Percentiles rank a stretch among this genome's conserved stretches.
These are phyloP conservation scores for Collariella sp. DNA, from an alignment of 495 filamentous ascomycete genomes.

Conservation along the genomic window DNA sequence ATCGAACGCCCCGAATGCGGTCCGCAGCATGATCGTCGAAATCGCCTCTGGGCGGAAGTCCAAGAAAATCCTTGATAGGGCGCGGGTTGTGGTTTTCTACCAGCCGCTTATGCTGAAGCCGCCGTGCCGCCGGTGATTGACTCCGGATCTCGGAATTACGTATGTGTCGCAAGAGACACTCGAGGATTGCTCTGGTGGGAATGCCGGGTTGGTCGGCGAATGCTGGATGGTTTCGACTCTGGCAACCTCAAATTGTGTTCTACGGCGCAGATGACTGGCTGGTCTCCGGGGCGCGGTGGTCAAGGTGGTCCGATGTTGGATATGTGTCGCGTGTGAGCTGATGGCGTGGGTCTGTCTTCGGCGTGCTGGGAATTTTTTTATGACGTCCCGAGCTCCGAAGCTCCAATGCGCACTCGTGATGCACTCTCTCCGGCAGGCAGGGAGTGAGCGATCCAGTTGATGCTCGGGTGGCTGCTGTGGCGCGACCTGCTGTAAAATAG, in stretches of 20 bases:
- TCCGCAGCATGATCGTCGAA: conserved; percentile 15
- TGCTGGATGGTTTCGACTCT: too few species aligned
- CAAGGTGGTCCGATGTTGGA: conserved; percentile 3
- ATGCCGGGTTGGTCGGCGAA: too few species aligned
- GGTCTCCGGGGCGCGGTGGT: not conserved
- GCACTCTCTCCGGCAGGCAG: conserved; percentile 15
- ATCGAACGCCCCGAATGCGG: conserved; percentile 15
- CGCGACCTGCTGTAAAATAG: conserved; percentile 2
- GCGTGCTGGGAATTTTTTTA: conserved; percentile 11
- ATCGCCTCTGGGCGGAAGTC: not conserved
- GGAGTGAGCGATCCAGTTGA: not conserved
- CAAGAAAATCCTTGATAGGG: not conserved
- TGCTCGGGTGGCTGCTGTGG: not conserved
- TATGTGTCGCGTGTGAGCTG: conserved; percentile 6
- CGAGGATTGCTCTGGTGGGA: too few species aligned
- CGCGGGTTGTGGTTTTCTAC: not conserved
- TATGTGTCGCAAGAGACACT: too few species aligned
- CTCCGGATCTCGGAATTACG: too few species aligned
- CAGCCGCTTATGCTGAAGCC: too few species aligned
- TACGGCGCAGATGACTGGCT: not conserved
- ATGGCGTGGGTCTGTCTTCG: conserved; percentile 7
- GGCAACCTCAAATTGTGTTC: too few species aligned
- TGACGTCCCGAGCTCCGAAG: conserved; percentile 10
- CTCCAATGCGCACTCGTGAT: conserved; percentile 1
- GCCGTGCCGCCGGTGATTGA: too few species aligned